These are phyloP conservation scores for Pachysolen tannophilus DNA, from an alignment of 805 yeast genomes.

Conservation along the genomic window DNA sequence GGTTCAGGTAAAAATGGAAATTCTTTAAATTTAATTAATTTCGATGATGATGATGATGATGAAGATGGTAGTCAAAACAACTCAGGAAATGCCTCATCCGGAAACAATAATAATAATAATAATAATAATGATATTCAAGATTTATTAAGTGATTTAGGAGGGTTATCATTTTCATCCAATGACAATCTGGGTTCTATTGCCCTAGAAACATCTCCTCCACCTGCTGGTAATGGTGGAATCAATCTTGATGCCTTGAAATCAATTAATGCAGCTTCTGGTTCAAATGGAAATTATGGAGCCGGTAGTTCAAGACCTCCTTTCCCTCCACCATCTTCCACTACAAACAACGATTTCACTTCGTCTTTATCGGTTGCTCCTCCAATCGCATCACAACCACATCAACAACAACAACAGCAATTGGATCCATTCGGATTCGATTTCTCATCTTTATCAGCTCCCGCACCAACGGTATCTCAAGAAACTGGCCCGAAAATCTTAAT, in stretches of 20 bases:
- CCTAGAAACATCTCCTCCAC: slow-evolving; percentile 22
- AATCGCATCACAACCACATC: slow-evolving; percentile 8
- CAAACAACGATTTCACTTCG: slow-evolving; percentile 1
- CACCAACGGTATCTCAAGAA: not conserved
- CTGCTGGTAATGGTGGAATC: slow-evolving; percentile 8
- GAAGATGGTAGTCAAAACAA: too few species aligned
- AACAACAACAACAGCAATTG: slow-evolving; percentile 16
- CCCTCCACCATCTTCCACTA: slow-evolving; percentile 14
- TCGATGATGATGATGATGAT: slow-evolving; percentile 45
- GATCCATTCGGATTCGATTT: slow-evolving; percentile 30
- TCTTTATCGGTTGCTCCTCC: not conserved
- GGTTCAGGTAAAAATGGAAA: slow-evolving; percentile 30
- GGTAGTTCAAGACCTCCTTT: too few species aligned
- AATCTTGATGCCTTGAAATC: not conserved
- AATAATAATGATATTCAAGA: slow-evolving; percentile 46
- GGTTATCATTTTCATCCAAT: slow-evolving; percentile 48
- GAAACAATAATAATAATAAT: slow-evolving; percentile 12
- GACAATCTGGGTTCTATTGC: slow-evolving; percentile 24
- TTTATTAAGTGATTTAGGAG: slow-evolving; percentile 62
- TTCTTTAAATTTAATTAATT: slow-evolving; percentile 53
- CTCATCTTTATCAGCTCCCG: slow-evolving; percentile 2
- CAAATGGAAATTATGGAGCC: too few species aligned
- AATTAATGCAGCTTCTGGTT: not conserved
- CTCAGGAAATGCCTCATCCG: slow-evolving; percentile 25
- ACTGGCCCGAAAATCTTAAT: slow-evolving; percentile 16